These are phyloP conservation scores for Pelargonium nanum DNA, from an alignment of 345 rosid genomes.

Conservation along the genomic window DNA sequence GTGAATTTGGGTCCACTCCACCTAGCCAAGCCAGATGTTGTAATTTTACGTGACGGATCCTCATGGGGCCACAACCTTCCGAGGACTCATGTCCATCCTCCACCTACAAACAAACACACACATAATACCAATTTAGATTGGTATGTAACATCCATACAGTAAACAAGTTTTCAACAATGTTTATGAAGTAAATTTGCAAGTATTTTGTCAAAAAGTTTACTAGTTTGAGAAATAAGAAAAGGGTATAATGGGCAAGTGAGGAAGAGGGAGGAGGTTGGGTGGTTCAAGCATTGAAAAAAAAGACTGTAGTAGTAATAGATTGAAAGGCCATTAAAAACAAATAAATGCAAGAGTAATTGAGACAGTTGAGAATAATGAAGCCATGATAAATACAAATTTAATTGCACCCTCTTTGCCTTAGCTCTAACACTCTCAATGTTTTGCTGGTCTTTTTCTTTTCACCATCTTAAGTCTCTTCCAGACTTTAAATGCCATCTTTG, in stretches of 20 bases:
- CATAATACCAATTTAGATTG: neutral
- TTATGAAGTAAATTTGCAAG: neutral
- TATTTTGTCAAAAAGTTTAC: conserved; percentile 1
- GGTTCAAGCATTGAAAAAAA: conserved; percentile 58
- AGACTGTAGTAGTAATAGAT: conserved; percentile 28
- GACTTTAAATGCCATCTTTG: conserved; percentile 48
- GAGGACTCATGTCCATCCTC: neutral
- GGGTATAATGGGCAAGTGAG: conserved; percentile 8
- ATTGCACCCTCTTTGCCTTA: conserved; percentile 30
- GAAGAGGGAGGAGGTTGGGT: conserved; percentile 34
- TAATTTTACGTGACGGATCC: neutral
- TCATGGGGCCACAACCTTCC: neutral
- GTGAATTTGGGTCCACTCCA: neutral
- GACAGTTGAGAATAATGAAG: conserved; percentile 89
- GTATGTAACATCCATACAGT: neutral
- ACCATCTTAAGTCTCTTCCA: conserved; percentile 11
- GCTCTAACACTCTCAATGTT: conserved; percentile 11
- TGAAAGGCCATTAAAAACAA: conserved; percentile 68
- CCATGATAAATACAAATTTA: conserved; percentile 67
- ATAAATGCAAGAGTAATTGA: conserved; percentile 94
- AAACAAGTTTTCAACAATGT: neutral
- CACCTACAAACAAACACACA: neutral
- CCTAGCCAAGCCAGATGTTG: neutral
- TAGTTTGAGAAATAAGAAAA: conserved; percentile 13
- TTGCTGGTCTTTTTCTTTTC: conserved; percentile 11